Evolutionary conservation across 2,329 filamentous ascomycete species (phyloP), one percentile per base, ranked within the genome.

Genomic region (Penicillium concentricum): DNA sequence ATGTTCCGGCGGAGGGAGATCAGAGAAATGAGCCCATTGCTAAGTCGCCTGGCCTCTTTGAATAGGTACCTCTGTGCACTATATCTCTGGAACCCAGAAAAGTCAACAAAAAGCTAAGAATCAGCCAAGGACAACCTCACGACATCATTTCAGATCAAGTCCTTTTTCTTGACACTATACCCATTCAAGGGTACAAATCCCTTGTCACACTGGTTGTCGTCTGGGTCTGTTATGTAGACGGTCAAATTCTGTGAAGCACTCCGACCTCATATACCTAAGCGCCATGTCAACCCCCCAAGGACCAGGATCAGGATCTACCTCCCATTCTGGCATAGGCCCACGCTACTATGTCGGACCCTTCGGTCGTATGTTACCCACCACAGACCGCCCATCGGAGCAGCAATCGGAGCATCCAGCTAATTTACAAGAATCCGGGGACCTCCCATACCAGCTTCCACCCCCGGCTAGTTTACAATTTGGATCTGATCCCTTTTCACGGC

Each of bases 401-500:
- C 60, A 66, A 46, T 56, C 67, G 58, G 64, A 67, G 42, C 59
- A 45, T 60, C 45, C 64, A 62, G 68, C 71, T 67, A 73, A 73
- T 58, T 63, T 60, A 45, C 67, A 66, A 70, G 69, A 67, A 49
- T 45, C 66, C 44, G 69, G 60, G 63, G 66, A 67, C 50, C 67
- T 59, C 54, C 72, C 70, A 48, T 77, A 76, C 61, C 72, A 74
- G 57, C 75, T 77, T 52, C 75, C 75, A 54, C 74, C 72, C 32
- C 75, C 69, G 6, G 62, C 60, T 22, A 67, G 69, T 47, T 59
- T 75, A 51, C 70, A 72, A 51, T 72, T 74, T 64, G 72, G 70
- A 56, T 67, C 71, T 13, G 73, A 75, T 44, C 60, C 68, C 8
- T 68, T 70, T 46, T 44, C 71, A 38, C 64, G 63, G 54, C 59